Conservation (phyloP, 2,329 filamentous ascomycete genomes). For the Aphanocladium album region DNA sequence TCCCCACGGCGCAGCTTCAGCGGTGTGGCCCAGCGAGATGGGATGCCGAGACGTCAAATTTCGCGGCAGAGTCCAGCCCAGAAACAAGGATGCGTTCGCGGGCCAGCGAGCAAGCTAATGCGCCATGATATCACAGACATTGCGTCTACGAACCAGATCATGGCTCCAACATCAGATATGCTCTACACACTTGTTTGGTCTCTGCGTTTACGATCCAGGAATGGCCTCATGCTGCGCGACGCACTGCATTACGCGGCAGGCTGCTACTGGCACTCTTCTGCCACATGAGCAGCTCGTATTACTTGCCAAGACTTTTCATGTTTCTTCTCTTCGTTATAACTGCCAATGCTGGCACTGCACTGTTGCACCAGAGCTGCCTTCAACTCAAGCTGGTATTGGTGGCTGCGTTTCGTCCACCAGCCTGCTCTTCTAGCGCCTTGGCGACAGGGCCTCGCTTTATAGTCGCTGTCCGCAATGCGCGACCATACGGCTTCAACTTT, state of each 20-base stretch:
- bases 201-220: neutral
- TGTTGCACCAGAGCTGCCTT: conserved; percentile 13
- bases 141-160: neutral
- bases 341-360: conserved; percentile 10
- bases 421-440: neutral
- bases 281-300: neutral
- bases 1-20: neutral
- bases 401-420: neutral
- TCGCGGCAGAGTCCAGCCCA: neutral
- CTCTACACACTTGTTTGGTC: neutral
- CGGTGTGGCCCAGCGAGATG: neutral
- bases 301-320: neutral
- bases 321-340: neutral
- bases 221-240: neutral
- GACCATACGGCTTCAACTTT: too few relatives aligned
- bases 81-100: neutral
- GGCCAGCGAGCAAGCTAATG: neutral
- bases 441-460: too few relatives aligned
- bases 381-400: neutral
- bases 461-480: too few relatives aligned
- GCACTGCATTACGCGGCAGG: neutral
- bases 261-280: neutral
- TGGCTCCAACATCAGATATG: neutral
- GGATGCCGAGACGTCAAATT: neutral
- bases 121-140: neutral